Conservation (phyloP, 1,284 basidiomycete species). For the Ustilago cynodontis region DNA sequence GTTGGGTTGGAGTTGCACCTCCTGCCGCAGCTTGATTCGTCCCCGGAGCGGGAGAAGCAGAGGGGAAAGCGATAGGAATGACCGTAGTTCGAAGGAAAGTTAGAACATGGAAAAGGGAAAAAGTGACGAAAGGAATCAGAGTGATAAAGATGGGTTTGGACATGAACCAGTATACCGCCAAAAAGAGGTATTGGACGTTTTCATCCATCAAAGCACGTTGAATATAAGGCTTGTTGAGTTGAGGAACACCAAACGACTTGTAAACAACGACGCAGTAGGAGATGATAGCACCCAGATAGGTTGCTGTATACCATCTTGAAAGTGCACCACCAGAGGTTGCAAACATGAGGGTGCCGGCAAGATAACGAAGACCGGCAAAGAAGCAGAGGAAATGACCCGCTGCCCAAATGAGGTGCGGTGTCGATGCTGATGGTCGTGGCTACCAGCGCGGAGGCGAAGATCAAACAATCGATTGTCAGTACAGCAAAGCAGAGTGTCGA, state of each 20-base stretch:
- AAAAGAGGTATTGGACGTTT: slow-evolving; percentile 69
- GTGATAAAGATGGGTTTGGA: slow-evolving; percentile 69
- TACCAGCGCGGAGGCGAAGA: not conserved
- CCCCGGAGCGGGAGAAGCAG: slow-evolving; percentile 40
- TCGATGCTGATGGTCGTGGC: slow-evolving; percentile 61
- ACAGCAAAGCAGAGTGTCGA: not conserved
- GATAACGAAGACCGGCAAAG: slow-evolving; percentile 66
- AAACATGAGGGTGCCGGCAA: slow-evolving; percentile 57
- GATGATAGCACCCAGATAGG: slow-evolving; percentile 69
- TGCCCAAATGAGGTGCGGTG: slow-evolving; percentile 70
- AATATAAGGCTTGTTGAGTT: slow-evolving; percentile 67
- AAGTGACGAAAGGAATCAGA: slow-evolving; percentile 68
- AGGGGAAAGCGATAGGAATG: slow-evolving; percentile 59
- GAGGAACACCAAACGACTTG: slow-evolving; percentile 69
- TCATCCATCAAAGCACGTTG: slow-evolving; percentile 70
- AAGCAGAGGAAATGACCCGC: slow-evolving; percentile 69
- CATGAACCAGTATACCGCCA: slow-evolving; percentile 70
- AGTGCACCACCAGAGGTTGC: slow-evolving; percentile 54
- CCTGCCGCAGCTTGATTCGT: slow-evolving; percentile 32
- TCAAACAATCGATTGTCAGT: slow-evolving; percentile 5
- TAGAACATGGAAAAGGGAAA: slow-evolving; percentile 69
- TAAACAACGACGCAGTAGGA: slow-evolving; percentile 70
- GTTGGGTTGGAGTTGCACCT: slow-evolving; percentile 28
- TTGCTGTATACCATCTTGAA: slow-evolving; percentile 63
- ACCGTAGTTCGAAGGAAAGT: slow-evolving; percentile 64